These are phyloP conservation scores for Trichoderma harzianum DNA, from an alignment of 2,329 filamentous ascomycete species.

Conservation along the genomic window DNA sequence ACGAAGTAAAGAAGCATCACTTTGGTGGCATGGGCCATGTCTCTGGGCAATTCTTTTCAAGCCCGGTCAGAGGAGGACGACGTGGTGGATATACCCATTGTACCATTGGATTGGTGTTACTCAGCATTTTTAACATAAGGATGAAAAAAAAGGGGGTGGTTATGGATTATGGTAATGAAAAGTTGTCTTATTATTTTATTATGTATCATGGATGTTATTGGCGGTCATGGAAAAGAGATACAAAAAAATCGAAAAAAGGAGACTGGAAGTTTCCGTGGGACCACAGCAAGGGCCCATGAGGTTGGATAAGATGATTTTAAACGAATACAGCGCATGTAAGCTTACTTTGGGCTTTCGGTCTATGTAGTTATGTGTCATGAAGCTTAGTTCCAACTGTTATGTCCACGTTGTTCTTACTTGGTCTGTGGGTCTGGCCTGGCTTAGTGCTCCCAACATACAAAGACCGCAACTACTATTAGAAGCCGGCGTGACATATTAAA, in stretches of 20 bases:
- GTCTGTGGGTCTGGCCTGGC: background rate
- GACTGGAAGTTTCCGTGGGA: background rate
- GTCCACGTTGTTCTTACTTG: background rate
- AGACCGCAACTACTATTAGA: background rate
- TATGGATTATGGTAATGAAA: conserved; percentile 9
- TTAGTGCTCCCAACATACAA: background rate
- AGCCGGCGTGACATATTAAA: background rate
- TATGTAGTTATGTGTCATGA: background rate
- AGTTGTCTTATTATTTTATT: conserved; percentile 1
- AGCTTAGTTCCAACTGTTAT: background rate
- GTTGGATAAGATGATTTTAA: conserved; percentile 1
- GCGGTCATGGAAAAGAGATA: background rate
- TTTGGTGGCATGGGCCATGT: conserved; percentile 12
- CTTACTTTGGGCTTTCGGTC: background rate
- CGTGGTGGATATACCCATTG: conserved; percentile 16
- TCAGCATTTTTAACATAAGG: background rate
- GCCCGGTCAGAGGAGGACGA: conserved; percentile 12
- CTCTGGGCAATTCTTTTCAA: background rate
- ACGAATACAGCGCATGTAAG: conserved; percentile 7
- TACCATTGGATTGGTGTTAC: conserved; percentile 15
- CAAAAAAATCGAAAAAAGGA: background rate
- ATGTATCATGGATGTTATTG: background rate
- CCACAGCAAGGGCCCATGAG: background rate
- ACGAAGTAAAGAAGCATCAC: conserved; percentile 1
- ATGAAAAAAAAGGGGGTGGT: conserved; percentile 2